Conservation (phyloP, 2,329 filamentous ascomycete genomes). For the Aspergillus pseudotamarii region DNA sequence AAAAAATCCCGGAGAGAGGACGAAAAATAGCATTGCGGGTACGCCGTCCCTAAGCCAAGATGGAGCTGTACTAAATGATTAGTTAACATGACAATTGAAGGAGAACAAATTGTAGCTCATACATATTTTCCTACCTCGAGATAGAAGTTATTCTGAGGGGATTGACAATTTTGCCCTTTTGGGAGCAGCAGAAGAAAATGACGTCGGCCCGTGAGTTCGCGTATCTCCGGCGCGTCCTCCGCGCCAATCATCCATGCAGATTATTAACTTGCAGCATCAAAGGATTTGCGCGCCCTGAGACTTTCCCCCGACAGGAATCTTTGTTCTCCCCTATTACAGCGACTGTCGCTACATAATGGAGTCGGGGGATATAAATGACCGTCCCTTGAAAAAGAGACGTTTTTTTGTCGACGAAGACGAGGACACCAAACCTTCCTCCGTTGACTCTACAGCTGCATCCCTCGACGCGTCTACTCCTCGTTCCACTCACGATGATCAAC, state of each 20-base stretch:
- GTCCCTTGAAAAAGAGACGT: slow-evolving; percentile 63
- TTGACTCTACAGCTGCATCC: slow-evolving; percentile 6
- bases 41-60: not conserved
- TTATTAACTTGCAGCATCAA: slow-evolving; percentile 9
- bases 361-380: slow-evolving; percentile 50
- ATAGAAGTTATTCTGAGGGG: not conserved
- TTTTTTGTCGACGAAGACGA: slow-evolving; percentile 60
- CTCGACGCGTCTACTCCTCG: slow-evolving; percentile 23
- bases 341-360: slow-evolving; percentile 31
- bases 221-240: slow-evolving; percentile 39
- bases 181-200: slow-evolving; percentile 9
- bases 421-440: slow-evolving; percentile 22
- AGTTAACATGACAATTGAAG: not conserved
- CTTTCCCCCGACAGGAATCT: not conserved
- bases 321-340: no score
- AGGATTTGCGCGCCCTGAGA: not conserved
- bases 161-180: not conserved
- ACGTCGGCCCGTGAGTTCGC: slow-evolving; percentile 33
- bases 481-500: slow-evolving; percentile 2
- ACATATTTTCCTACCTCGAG: not conserved
- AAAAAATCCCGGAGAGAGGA: not conserved
- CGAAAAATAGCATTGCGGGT: not conserved
- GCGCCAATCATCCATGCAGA: not conserved
- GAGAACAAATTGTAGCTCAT: not conserved
- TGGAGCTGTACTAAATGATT: not conserved